Evolutionary conservation across 345 rosid genomes (phyloP), one percentile per base, ranked within the genome.

Genomic region (Populus euphratica): DNA sequence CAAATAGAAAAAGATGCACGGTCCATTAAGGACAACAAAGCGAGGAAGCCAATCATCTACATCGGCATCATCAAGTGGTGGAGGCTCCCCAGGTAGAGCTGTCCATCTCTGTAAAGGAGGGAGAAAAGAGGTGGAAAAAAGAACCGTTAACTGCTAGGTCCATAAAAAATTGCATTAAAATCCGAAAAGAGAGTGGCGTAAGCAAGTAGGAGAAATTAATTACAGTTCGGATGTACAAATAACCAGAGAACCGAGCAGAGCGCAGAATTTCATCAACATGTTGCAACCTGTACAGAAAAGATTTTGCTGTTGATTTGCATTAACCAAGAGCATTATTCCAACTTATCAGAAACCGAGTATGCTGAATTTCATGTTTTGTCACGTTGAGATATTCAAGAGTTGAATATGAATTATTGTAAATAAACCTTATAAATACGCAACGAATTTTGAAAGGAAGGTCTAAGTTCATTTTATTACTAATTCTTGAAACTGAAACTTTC

Each of bases 21-120:
- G 59, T 69, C 99, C 99, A 6, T 96, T 97, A 83, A 96, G 98
- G 68, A 96, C 99, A 73, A 90, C 87, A 29, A 96, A 96, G 38
- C 99, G 90, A 44, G 98, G 98, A 83, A 95, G 98, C 99, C 99
- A 95, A 78, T 95, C 99, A 69, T 95, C 98, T 61, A 95, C 97
- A 27, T 96, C 99, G 6, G 85, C 74, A 86, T 96, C 99, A 70
- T 96, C 99, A 78, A 93, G 31, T 7, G 97, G 97, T 27, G 94
- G 91, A 76, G 93, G 96, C 82, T 96, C 99, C 80, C 98, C 99
- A 0, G 97, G 99, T 35, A 96, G 87, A 73, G 99, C 96, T 76
- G 89, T 85, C 98, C 99, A 96, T 81, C 99, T 91, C 99, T 96
- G 77, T 56, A 39, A 69, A 74, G n/a, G 44, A 71, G 71, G n/a